These are phyloP conservation scores for Epichloe uncinata DNA, from an alignment of 2,329 filamentous ascomycete species.

Conservation along the genomic window DNA sequence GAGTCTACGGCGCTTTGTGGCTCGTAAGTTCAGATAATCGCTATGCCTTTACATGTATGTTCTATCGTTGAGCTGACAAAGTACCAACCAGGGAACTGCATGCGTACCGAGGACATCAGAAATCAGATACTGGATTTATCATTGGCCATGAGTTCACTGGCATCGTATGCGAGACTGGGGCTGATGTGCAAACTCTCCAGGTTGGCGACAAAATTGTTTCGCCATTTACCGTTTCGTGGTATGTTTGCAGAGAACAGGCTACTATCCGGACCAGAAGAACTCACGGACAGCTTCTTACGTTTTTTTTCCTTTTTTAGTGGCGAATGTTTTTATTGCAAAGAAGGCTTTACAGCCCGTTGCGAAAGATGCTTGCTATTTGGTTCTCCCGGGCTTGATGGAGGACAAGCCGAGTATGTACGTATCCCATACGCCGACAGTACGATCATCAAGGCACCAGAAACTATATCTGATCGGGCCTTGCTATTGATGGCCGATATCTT, in stretches of 20 bases:
- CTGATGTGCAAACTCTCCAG: slow-evolving; percentile 52
- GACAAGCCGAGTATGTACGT: slow-evolving; percentile 70
- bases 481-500: slow-evolving; percentile 92
- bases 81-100: slow-evolving; percentile 57
- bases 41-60: neutral
- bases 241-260: slow-evolving; percentile 14
- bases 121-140: slow-evolving; percentile 47
- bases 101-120: slow-evolving; percentile 70
- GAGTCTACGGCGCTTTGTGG: slow-evolving; percentile 76
- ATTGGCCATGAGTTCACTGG: slow-evolving; percentile 87
- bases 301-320: slow-evolving; percentile 15
- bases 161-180: slow-evolving; percentile 53
- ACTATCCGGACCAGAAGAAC: neutral
- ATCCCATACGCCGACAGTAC: slow-evolving; percentile 73
- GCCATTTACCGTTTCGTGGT: slow-evolving; percentile 75
- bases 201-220: slow-evolving; percentile 69
- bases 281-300: neutral
- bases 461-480: slow-evolving; percentile 60
- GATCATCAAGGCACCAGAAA: slow-evolving; percentile 53
- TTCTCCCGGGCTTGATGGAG: slow-evolving; percentile 54
- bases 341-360: slow-evolving; percentile 66
- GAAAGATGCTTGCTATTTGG: slow-evolving; percentile 59
- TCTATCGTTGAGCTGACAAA: neutral
- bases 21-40: slow-evolving; percentile 44
- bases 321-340: slow-evolving; percentile 77